These are phyloP conservation scores for Alternaria consortialis DNA, from an alignment of 2,329 filamentous ascomycete genomes.

Conservation along the genomic window DNA sequence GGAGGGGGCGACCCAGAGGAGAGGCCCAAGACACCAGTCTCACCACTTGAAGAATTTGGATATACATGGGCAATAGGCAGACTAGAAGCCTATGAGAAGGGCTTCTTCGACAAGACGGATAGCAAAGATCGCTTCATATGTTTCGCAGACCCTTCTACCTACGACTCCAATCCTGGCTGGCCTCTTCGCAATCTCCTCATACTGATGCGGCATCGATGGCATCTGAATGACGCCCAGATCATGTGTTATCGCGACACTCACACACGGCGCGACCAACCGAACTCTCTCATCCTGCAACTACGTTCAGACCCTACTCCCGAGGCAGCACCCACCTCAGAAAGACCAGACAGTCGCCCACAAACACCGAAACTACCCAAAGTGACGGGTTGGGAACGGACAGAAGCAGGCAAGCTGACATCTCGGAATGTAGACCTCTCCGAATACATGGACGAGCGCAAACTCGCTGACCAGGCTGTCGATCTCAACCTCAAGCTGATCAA, in stretches of 20 bases:
- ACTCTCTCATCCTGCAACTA: conserved; percentile 76
- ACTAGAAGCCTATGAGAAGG: conserved; percentile 80
- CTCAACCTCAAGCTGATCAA: conserved; percentile 98
- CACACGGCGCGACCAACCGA: conserved; percentile 76
- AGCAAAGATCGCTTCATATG: conserved; percentile 82
- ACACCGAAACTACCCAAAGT: conserved; percentile 78
- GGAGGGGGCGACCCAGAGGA: conserved; percentile 38
- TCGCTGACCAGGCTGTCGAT: conserved; percentile 94
- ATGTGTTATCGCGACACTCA: conserved; percentile 91
- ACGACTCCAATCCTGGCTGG: conserved; percentile 88
- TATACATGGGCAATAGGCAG: conserved; percentile 81
- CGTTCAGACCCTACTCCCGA: conserved; percentile 32
- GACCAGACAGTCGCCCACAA: conserved; percentile 30
- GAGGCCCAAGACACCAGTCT: conserved; percentile 60
- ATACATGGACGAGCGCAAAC: conserved; percentile 87
- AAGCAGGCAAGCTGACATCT: conserved; percentile 77
- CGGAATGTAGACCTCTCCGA: conserved; percentile 84
- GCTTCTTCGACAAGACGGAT: conserved; percentile 80
- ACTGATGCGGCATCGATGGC: conserved; percentile 83
- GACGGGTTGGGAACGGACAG: conserved; percentile 93
- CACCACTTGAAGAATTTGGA: conserved; percentile 64
- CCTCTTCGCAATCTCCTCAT: conserved; percentile 89
- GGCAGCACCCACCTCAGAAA: conserved; percentile 17
- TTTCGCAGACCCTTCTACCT: conserved; percentile 94
- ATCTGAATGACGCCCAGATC: conserved; percentile 78